These are phyloP conservation scores for Mikania micrantha DNA, from an alignment of 129 eudicot genomes.

Conservation along the genomic window DNA sequence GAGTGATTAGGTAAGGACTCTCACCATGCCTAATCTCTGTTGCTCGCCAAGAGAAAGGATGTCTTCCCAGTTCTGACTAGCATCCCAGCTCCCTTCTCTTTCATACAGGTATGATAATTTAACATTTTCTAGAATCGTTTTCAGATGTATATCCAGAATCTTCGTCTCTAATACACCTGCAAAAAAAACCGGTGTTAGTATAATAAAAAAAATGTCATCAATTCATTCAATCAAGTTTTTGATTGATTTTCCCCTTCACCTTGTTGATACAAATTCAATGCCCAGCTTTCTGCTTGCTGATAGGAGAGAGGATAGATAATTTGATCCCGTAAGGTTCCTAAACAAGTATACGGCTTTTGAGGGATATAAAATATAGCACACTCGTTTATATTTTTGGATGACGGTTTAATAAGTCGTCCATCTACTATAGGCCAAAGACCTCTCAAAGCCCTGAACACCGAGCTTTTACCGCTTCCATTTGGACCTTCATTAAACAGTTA, in stretches of 20 bases:
- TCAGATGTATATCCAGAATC: constrained; percentile 62
- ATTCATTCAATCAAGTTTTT: not conserved
- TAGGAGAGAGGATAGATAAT: constrained; percentile 85
- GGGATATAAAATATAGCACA: constrained; percentile 80
- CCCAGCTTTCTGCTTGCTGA: constrained; percentile 69
- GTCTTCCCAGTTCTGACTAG: constrained; percentile 93
- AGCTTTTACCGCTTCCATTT: constrained; percentile 98
- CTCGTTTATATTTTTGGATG: constrained; percentile 33
- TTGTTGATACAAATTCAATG: constrained; percentile 19
- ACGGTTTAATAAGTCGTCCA: constrained; percentile 68
- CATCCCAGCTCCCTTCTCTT: constrained; percentile 93
- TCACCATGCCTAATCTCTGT: constrained; percentile 94
- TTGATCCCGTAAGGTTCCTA: constrained; percentile 95
- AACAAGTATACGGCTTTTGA: constrained; percentile 86
- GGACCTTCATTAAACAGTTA: constrained; percentile 61
- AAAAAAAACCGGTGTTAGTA: not conserved
- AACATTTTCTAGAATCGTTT: constrained; percentile 68
- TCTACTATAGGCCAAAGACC: constrained; percentile 90
- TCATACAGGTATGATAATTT: constrained; percentile 74
- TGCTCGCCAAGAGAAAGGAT: constrained; percentile 95
- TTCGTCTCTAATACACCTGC: constrained; percentile 40
- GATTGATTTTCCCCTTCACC: constrained; percentile 26
- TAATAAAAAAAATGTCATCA: not conserved
- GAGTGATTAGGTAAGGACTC: constrained; percentile 2
- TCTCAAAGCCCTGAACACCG: constrained; percentile 85